Base-by-base conservation (phyloP, 2,329 filamentous ascomycete genomes). In the Penicillium sp. region DNA sequence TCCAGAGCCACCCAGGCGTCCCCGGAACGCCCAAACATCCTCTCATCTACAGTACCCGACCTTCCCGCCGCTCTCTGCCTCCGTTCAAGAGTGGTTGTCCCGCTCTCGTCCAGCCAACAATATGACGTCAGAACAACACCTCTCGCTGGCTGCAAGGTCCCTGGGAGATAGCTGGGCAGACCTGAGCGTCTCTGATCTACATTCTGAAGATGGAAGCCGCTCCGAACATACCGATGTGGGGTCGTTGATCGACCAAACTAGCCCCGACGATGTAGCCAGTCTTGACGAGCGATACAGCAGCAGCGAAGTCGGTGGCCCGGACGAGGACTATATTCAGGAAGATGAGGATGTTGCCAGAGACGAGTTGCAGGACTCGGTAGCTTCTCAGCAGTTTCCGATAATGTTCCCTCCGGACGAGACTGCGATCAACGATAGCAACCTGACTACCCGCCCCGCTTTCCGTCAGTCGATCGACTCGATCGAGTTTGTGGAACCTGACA, bases 121-220 rank as follows among this genome's bases (percentile, higher is more conserved):
- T 62, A 80, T 80, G 78, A 75, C 75, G 67, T 77, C 75, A 69
- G 72, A 72, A 55, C 63, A 64, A 24, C 61, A 65, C n/a, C 57
- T 66, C 15, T 72, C 76, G 12, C 70, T 71, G 33, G 63, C 69
- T 3, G 35, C 66, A 54, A 67, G 73, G 64, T 72, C 78, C 12
- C 69, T 82, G 61, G 79, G 78, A 59, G 80, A 81, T 58, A 82
- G 80, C 66, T 82, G 80, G 80, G 78, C 80, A 22, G 80, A 78
- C 2, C 69, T 82, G 60, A 79, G 78, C 57, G 74, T 73, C n/a
- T 77, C 77, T 19, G 80, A 82, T 61, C 70, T 75, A 24, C 76
- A 79, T 55, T 80, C 79, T 2, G 79, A 81, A 60, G 79, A 82
- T 67, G 80, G 79, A 54, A 71, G 75, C 59, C 77, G 73, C 37